A percentile compares a stretch with the other conserved stretches of the same genome.
These are phyloP conservation scores for Aspergillus sp. DNA, from an alignment of 2,329 filamentous ascomycete species.

Conservation along the genomic window DNA sequence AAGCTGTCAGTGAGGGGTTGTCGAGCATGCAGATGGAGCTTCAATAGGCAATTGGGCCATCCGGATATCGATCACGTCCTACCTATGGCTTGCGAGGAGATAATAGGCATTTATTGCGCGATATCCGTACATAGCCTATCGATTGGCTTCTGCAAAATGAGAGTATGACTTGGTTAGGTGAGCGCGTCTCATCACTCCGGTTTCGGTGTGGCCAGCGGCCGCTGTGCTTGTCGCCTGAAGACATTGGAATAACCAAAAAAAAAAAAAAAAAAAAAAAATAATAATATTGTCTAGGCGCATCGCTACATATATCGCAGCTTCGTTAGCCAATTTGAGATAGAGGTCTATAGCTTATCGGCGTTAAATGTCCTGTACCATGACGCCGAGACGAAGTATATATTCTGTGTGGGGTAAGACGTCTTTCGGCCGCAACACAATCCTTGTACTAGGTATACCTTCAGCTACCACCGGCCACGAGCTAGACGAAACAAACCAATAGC, in stretches of 20 bases:
- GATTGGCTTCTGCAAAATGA: background rate
- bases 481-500: background rate
- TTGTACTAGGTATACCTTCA: background rate
- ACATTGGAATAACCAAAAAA: background rate
- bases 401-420: background rate
- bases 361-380: background rate
- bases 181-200: constrained; percentile 6
- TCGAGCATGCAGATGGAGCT: background rate
- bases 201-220: background rate
- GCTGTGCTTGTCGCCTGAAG: background rate
- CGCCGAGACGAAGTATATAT: background rate
- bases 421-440: background rate
- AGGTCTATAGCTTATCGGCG: background rate
- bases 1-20: background rate
- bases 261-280: no score
- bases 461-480: background rate
- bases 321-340: background rate
- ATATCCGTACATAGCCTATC: constrained; percentile 8
- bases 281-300: background rate
- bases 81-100: background rate
- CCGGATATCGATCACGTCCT: background rate
- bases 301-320: background rate
- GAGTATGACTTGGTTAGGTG: background rate
- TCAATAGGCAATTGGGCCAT: constrained; percentile 1
- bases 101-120: background rate